phyloP scores from a whole-genome alignment of 2,329 filamentous ascomycete genomes.

The Beauveria medogensis region DNA sequence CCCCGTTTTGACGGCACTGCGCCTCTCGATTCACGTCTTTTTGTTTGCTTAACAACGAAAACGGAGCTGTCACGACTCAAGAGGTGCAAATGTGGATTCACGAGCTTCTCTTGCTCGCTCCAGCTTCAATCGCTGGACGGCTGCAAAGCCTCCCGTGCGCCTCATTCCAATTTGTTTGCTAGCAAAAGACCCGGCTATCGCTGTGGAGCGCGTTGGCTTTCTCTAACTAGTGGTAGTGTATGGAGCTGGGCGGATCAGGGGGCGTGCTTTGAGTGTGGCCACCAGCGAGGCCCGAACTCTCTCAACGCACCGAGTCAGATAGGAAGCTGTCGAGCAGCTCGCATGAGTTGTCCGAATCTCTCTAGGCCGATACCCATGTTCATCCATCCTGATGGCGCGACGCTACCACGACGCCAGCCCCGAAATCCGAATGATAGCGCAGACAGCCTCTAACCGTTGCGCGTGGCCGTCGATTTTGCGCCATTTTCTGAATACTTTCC shows the following conservation, averaged over 20 bases:
- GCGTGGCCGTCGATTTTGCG: neutral
- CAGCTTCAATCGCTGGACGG: neutral
- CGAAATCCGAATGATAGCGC: neutral
- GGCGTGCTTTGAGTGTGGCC: neutral
- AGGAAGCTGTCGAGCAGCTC: neutral
- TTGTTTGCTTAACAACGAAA: too few species aligned
- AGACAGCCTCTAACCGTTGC: neutral
- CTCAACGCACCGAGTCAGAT: neutral
- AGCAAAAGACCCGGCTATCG: constrained; percentile 5
- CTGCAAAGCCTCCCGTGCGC: neutral
- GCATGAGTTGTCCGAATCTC: neutral
- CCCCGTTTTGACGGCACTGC: neutral
- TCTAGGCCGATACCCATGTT: constrained; percentile 1
- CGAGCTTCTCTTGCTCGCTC: neutral
- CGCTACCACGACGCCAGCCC: too few species aligned
- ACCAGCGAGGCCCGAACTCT: neutral
- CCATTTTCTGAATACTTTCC: neutral
- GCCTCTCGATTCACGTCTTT: neutral
- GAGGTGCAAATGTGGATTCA: neutral
- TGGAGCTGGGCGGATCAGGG: neutral
- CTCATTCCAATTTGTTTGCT: neutral
- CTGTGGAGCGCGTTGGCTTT: neutral
- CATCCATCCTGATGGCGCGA: neutral
- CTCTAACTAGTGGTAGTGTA: neutral
- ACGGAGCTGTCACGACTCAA: neutral